These are phyloP conservation scores for Raphidocelis subcapitata DNA, from an alignment of 139 green algal genomes.

Conservation along the genomic window DNA sequence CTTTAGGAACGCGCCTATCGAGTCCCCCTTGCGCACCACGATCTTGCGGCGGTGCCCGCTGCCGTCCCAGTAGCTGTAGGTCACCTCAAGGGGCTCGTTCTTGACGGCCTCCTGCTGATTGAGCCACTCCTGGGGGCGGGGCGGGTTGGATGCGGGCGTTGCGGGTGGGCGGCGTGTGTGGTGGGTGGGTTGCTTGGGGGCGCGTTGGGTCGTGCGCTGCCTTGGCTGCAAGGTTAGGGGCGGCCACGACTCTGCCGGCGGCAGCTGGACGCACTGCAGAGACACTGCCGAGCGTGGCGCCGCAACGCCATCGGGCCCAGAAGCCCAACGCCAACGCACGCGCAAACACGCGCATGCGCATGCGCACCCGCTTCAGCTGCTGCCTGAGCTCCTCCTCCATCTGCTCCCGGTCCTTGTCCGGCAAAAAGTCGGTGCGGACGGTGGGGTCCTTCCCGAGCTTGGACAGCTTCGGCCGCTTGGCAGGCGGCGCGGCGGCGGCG, in stretches of 20 bases:
- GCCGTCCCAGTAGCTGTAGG: slow-evolving; percentile 97
- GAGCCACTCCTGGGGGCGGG: slow-evolving; percentile 47
- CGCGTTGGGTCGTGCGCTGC: too few species aligned
- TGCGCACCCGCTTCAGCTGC: slow-evolving; percentile 62
- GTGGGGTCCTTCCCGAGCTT: slow-evolving; percentile 88
- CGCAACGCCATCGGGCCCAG: too few species aligned
- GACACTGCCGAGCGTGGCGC: too few species aligned
- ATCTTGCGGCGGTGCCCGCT: slow-evolving; percentile 71
- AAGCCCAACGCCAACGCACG: too few species aligned
- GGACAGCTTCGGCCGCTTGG: slow-evolving; percentile 36
- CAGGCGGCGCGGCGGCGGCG: not conserved
- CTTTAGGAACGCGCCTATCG: slow-evolving; percentile 86
- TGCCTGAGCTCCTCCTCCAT: slow-evolving; percentile 75
- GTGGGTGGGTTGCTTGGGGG: too few species aligned
- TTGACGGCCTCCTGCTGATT: slow-evolving; percentile 71
- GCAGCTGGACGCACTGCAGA: too few species aligned
- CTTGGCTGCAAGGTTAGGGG: too few species aligned
- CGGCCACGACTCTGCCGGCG: too few species aligned
- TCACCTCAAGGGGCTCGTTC: slow-evolving; percentile 85
- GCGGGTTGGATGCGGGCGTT: too few species aligned
- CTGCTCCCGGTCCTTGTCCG: slow-evolving; percentile 83
- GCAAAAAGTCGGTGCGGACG: slow-evolving; percentile 86
- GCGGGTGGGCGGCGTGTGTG: too few species aligned
- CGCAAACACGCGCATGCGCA: too few species aligned
- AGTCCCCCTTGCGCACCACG: slow-evolving; percentile 10